Percentiles rank a stretch among this genome's conserved stretches.
Evolutionary conservation across 352 stramenopile species (phyloP).

Genomic region (Globisporangium viniferum): DNA sequence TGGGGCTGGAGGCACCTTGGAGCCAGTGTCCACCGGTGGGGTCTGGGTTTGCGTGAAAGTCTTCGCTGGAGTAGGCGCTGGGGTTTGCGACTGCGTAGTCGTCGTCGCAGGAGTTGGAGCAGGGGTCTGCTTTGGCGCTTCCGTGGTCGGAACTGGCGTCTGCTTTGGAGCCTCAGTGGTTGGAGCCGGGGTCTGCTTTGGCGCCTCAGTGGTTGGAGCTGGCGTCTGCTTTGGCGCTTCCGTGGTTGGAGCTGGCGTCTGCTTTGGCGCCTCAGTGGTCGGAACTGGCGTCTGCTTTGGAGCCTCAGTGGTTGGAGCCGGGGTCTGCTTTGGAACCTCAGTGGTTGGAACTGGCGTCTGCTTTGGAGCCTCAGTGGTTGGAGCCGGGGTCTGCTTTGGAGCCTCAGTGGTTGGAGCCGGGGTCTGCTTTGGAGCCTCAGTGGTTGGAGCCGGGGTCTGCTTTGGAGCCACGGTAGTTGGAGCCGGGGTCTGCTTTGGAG

Average conservation of each 20-base stretch:
- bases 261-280: constrained; percentile 4
- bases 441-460: not conserved
- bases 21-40: not conserved
- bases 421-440: too few relatives aligned
- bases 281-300: too few relatives aligned
- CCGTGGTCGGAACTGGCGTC: not conserved
- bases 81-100: constrained; percentile 1
- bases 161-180: not conserved
- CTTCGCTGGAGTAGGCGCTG: not conserved
- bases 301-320: too few relatives aligned
- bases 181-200: constrained; percentile 6
- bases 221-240: constrained; percentile 7
- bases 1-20: constrained; percentile 1
- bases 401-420: too few relatives aligned
- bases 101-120: constrained; percentile 1
- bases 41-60: not conserved
- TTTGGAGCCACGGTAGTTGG: constrained; percentile 8
- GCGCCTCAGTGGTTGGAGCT: not conserved
- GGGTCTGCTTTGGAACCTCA: too few relatives aligned
- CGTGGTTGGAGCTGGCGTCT: constrained; percentile 8
- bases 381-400: too few relatives aligned
- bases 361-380: too few relatives aligned
- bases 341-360: too few relatives aligned
- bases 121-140: constrained; percentile 1
- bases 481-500: constrained; percentile 3